Percentiles rank a stretch among this genome's conserved stretches.
phyloP scores from a whole-genome alignment of 495 filamentous ascomycete species.

The Aspergillus avenaceus region DNA sequence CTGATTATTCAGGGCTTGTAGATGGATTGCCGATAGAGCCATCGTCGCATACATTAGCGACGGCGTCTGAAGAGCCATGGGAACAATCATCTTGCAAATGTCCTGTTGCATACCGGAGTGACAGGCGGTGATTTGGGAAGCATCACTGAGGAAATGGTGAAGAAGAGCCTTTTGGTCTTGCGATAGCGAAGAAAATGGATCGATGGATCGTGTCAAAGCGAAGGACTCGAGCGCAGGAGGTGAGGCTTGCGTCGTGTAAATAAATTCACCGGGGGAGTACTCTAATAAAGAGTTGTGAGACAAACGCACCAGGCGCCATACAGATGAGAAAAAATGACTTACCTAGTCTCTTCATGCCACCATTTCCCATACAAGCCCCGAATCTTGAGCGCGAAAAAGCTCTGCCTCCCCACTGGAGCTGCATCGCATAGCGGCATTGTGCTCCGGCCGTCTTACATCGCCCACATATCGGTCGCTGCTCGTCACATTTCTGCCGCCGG shows the following conservation, averaged over 20 bases:
- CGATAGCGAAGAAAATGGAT: constrained; percentile 40
- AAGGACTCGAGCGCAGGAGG: constrained; percentile 20
- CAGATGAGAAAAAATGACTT: not conserved
- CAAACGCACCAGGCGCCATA: not conserved
- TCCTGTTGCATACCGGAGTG: constrained; percentile 44
- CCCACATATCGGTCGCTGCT: constrained; percentile 34
- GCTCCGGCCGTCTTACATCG: constrained; percentile 25
- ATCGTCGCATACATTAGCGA: constrained; percentile 44
- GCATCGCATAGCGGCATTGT: constrained; percentile 24
- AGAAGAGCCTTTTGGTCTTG: constrained; percentile 36
- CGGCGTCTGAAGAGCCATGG: constrained; percentile 44
- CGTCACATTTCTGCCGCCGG: constrained; percentile 45
- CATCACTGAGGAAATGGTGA: constrained; percentile 45
- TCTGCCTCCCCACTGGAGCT: constrained; percentile 24
- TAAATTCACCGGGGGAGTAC: constrained; percentile 46
- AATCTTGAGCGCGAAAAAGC: constrained; percentile 45
- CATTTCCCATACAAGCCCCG: constrained; percentile 39
- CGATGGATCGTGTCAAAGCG: constrained; percentile 29
- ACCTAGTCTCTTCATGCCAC: constrained; percentile 45
- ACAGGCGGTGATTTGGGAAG: constrained; percentile 42
- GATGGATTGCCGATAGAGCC: constrained; percentile 44
- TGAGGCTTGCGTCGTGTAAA: constrained; percentile 37
- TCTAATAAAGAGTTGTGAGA: constrained; percentile 20
- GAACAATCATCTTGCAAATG: constrained; percentile 45
- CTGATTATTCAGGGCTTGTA: constrained; percentile 40